Base-by-base conservation (phyloP, 192 early-diverging fungal genomes). In the Podila epigama region DNA sequence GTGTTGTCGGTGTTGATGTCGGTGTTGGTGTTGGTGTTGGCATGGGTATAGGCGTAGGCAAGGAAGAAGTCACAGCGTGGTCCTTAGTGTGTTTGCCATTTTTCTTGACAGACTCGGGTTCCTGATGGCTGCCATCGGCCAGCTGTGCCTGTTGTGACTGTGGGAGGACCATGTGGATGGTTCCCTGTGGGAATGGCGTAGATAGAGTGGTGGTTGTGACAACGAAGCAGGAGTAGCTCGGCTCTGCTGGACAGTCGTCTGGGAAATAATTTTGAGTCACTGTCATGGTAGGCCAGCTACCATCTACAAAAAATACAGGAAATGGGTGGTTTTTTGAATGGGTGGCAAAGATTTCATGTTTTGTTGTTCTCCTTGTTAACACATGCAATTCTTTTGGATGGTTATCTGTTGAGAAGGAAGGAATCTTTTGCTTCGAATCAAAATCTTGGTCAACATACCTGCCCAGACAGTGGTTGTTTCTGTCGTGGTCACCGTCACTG, bases 161-260 rank as follows among this genome's bases (percentile, higher is more conserved):
- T 15, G 63, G 52, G n/a, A 65, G 22, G n/a, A 65, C 36, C 51
- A 65, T 41, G 2, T 65, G 63, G 51, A 65, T 65, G 0, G 63
- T 55, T 15, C 36, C 63, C 31, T 55, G 36, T 25, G 63, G 63
- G 10, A 65, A 27, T 6, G 29, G 37, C 2, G 63, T 36, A 12
- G 15, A 37, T 20, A 65, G 0, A 16, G 29, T 53, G 5, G 52
- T 65, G 0, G 63, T 65, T 6, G 51, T 27, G 10, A 65, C 39
- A 10, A 65, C 52, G 33, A 41, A 65, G 51, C 63, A 65, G 10
- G 63, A 65, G 63, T 65, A 65, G 16, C 52, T 34, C 13, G 63
- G 63, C n/a, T 34, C 50, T 1, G 52, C 37, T 31, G 63, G 63
- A 40, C 63, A 65, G 27, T 65, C 20, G 39, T 65, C 52, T 0